phyloP scores from a whole-genome alignment of 345 rosid species.

The Brassica juncea region DNA sequence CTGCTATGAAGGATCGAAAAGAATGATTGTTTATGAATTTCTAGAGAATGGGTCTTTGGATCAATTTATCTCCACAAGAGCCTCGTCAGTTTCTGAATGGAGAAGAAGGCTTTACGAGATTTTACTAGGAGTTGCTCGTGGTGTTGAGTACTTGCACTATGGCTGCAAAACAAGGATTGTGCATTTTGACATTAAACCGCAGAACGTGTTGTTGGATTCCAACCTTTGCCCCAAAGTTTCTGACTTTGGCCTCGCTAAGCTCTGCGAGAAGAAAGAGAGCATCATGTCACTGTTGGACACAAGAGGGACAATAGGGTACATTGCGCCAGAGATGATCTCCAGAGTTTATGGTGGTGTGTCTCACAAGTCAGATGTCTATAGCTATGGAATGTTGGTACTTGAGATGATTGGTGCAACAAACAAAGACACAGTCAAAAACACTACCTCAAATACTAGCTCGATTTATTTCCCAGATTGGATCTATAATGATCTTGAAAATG shows the following conservation, averaged over 20 bases:
- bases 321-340: constrained; percentile 47
- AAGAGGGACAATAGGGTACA: constrained; percentile 53
- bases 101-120: not conserved
- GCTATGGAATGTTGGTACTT: constrained; percentile 51
- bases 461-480: constrained; percentile 13
- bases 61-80: not conserved
- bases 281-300: constrained; percentile 35
- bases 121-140: not conserved
- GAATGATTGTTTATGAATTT: not conserved
- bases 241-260: constrained; percentile 59
- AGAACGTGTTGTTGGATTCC: not conserved
- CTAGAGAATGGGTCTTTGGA: not conserved
- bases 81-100: too few species aligned
- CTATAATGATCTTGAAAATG: constrained; percentile 23
- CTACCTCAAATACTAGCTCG: constrained; percentile 32
- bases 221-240: constrained; percentile 34
- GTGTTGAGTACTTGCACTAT: not conserved
- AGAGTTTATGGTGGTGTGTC: constrained; percentile 43
- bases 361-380: constrained; percentile 50
- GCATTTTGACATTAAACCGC: not conserved
- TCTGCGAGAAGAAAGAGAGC: constrained; percentile 41
- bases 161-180: constrained; percentile 1
- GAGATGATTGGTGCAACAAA: constrained; percentile 36
- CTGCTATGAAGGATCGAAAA: not conserved
- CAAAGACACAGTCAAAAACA: not conserved